Conservation (phyloP, 2,329 filamentous ascomycete species). For the Colletotrichum cordylinicola region DNA sequence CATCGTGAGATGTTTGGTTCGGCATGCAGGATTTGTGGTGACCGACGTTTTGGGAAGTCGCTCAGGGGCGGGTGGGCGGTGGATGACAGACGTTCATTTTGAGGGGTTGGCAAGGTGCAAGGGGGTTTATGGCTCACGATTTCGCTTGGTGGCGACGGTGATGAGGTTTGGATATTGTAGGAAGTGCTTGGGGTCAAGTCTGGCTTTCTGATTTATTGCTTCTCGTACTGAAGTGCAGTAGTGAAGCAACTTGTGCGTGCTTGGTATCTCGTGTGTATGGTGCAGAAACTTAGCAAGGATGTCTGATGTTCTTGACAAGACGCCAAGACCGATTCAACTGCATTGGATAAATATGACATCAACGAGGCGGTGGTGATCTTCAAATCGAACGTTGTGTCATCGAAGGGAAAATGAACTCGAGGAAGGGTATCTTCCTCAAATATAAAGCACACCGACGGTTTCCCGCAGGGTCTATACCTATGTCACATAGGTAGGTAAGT, state of each 20-base stretch:
- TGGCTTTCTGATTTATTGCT: background rate
- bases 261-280: background rate
- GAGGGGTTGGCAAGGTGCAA: background rate
- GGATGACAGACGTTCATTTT: background rate
- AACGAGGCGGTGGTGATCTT: background rate
- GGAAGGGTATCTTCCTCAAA: background rate
- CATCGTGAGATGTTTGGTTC: background rate
- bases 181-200: background rate
- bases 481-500: background rate
- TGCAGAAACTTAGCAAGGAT: background rate
- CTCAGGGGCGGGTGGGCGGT: background rate
- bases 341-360: background rate
- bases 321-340: background rate
- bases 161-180: background rate
- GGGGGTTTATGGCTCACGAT: background rate
- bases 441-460: background rate
- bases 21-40: background rate
- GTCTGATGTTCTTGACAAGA: background rate
- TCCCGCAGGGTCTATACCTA: background rate
- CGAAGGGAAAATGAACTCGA: background rate
- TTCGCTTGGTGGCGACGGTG: background rate
- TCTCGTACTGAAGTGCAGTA: background rate
- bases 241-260: background rate
- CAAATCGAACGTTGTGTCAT: fast-evolving
- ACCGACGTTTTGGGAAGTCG: background rate